Evolutionary conservation across 768 basidiomycete genomes (phyloP).

Genomic region (Lactifluus subvellereus): DNA sequence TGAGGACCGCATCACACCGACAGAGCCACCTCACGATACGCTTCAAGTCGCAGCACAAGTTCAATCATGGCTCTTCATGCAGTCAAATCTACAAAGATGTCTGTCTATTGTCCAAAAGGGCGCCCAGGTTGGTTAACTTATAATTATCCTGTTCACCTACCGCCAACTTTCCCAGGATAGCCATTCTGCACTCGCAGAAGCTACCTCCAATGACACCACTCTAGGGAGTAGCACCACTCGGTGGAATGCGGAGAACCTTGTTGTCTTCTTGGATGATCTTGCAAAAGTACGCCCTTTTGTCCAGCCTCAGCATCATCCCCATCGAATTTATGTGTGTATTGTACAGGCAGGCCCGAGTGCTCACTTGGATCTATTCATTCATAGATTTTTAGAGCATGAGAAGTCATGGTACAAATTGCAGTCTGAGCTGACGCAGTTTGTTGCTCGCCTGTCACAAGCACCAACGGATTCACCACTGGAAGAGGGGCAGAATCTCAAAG

Average conservation of each 20-base stretch:
- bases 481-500: constrained; percentile 8
- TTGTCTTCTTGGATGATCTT: constrained; percentile 11
- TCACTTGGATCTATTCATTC: constrained; percentile 10
- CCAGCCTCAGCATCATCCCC: background rate
- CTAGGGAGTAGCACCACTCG: background rate
- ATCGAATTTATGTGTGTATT: background rate
- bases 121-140: constrained; percentile 26
- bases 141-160: background rate
- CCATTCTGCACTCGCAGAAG: constrained; percentile 1
- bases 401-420: constrained; percentile 10
- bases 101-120: constrained; percentile 38
- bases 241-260: constrained; percentile 2
- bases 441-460: constrained; percentile 13
- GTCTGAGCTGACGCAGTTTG: constrained; percentile 9
- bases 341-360: constrained; percentile 2
- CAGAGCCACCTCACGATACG: constrained; percentile 23
- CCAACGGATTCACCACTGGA: constrained; percentile 8
- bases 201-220: background rate
- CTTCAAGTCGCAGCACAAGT: constrained; percentile 47
- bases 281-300: constrained; percentile 1
- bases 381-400: constrained; percentile 22
- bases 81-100: constrained; percentile 47
- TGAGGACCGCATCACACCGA: background rate
- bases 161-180: constrained; percentile 12
- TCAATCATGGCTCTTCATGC: constrained; percentile 59